phyloP scores from a whole-genome alignment of 164 flowering plant genomes.

The Magnolia officinalis region DNA sequence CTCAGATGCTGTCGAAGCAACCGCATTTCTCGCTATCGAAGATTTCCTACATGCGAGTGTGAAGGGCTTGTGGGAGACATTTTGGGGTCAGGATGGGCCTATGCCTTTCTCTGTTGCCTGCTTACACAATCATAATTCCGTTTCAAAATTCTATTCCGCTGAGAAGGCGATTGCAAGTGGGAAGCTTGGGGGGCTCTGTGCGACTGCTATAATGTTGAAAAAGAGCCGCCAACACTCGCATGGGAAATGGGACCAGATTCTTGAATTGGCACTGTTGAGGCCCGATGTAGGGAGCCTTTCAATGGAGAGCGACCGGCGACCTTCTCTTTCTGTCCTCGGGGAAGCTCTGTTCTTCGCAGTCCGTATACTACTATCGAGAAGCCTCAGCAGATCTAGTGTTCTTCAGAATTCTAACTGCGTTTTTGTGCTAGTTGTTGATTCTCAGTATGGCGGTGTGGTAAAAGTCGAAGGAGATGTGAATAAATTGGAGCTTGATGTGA shows the following conservation, averaged over 20 bases:
- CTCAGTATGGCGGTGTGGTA: conserved; percentile 78
- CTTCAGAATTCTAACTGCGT: conserved; percentile 46
- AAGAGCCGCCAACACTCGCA: conserved; percentile 55
- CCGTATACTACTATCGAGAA: conserved; percentile 67
- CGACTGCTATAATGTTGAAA: conserved; percentile 62
- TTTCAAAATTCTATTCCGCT: conserved; percentile 72
- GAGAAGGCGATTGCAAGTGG: conserved; percentile 79
- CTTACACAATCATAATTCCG: conserved; percentile 42
- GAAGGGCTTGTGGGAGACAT: conserved; percentile 90
- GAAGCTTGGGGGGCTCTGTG: conserved; percentile 69
- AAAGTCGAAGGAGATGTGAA: conserved; percentile 79
- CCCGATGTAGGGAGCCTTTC: conserved; percentile 52
- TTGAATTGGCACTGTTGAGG: conserved; percentile 69
- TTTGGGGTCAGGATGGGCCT: conserved; percentile 70
- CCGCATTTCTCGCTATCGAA: conserved; percentile 82
- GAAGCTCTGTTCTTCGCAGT: conserved; percentile 81
- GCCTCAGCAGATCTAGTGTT: conserved; percentile 57
- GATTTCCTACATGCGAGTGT: conserved; percentile 83
- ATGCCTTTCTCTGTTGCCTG: conserved; percentile 77
- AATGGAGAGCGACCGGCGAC: conserved; percentile 40
- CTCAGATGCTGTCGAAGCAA: conserved; percentile 65
- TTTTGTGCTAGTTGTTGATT: conserved; percentile 74
- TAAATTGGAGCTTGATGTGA: conserved; percentile 55
- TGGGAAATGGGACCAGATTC: conserved; percentile 85
- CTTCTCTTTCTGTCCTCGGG: conserved; percentile 59